These are phyloP conservation scores for Nemania serpens DNA, from an alignment of 2,329 filamentous ascomycete species.

Conservation along the genomic window DNA sequence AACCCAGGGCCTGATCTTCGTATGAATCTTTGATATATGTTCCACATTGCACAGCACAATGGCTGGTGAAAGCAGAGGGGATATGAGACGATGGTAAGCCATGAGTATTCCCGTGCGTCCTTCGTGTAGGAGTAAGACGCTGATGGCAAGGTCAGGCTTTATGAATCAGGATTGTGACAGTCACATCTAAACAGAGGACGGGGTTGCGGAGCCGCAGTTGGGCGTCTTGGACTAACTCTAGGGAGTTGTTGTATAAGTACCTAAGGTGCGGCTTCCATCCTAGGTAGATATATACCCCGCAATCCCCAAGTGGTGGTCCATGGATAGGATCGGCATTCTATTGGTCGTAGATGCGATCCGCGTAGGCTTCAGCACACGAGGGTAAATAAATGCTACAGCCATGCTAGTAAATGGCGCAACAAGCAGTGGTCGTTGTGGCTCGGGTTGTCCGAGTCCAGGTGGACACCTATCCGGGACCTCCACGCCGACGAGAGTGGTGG, in stretches of 20 bases:
- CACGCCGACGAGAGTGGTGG: background rate
- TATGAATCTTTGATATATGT: background rate
- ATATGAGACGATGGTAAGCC: background rate
- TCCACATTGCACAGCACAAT: background rate
- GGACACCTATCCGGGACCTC: background rate
- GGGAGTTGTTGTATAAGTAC: no score
- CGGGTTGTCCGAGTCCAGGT: background rate
- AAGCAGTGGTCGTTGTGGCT: background rate
- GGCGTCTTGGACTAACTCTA: no score
- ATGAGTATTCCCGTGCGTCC: background rate
- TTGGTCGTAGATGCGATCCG: slow-evolving; percentile 13
- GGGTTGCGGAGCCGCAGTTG: no score
- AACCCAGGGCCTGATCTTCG: background rate
- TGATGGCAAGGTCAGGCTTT: background rate
- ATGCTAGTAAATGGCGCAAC: background rate
- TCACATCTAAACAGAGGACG: background rate
- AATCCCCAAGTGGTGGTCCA: slow-evolving; percentile 6
- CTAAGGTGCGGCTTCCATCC: slow-evolving; percentile 2
- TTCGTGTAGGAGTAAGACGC: background rate
- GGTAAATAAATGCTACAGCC: slow-evolving; percentile 5
- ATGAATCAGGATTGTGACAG: slow-evolving; percentile 10
- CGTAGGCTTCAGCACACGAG: slow-evolving; percentile 1
- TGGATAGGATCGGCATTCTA: slow-evolving; percentile 12
- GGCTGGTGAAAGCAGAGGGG: no score
- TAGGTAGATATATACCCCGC: slow-evolving; percentile 3